These are phyloP conservation scores for Lachancea kluyveri DNA, from an alignment of 805 yeast species.

Conservation along the genomic window DNA sequence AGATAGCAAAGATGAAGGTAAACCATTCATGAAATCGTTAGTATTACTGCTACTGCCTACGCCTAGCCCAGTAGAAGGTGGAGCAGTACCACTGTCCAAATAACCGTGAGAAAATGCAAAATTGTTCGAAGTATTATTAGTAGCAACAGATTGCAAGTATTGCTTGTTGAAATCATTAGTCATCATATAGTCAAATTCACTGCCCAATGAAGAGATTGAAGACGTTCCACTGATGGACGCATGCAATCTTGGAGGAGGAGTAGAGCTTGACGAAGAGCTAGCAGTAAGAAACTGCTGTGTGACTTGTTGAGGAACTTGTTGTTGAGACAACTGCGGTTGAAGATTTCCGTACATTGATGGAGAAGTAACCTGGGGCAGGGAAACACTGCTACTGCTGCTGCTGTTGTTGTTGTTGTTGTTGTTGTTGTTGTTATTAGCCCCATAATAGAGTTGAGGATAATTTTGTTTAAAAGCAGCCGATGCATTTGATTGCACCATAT, in stretches of 20 bases:
- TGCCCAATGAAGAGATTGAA: slow-evolving; percentile 12
- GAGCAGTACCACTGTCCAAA: slow-evolving; percentile 4
- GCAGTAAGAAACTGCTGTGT: slow-evolving; percentile 9
- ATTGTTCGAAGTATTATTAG: not conserved
- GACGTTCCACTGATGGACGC: slow-evolving; percentile 16
- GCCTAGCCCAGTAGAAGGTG: slow-evolving; percentile 2
- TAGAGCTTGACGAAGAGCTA: slow-evolving; percentile 10
- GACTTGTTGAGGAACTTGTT: too few species aligned
- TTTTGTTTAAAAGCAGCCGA: slow-evolving; percentile 6
- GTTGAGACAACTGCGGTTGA: not conserved
- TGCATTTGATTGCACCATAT: slow-evolving; percentile 4
- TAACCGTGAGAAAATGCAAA: slow-evolving; percentile 1
- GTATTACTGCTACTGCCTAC: slow-evolving; percentile 1
- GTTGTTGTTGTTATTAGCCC: slow-evolving; percentile 8
- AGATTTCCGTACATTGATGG: slow-evolving; percentile 3
- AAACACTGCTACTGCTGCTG: slow-evolving; percentile 1
- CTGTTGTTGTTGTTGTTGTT: slow-evolving; percentile 7
- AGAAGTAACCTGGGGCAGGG: slow-evolving; percentile 3
- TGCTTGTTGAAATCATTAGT: slow-evolving; percentile 14
- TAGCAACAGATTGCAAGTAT: not conserved
- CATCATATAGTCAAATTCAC: slow-evolving; percentile 12
- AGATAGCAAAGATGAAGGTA: slow-evolving; percentile 5
- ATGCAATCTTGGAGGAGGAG: slow-evolving; percentile 19
- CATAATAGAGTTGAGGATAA: slow-evolving; percentile 7
- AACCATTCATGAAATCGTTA: slow-evolving; percentile 5